Conservation (phyloP, 129 eudicot genomes). For the Ambrosia artemisiifolia region DNA sequence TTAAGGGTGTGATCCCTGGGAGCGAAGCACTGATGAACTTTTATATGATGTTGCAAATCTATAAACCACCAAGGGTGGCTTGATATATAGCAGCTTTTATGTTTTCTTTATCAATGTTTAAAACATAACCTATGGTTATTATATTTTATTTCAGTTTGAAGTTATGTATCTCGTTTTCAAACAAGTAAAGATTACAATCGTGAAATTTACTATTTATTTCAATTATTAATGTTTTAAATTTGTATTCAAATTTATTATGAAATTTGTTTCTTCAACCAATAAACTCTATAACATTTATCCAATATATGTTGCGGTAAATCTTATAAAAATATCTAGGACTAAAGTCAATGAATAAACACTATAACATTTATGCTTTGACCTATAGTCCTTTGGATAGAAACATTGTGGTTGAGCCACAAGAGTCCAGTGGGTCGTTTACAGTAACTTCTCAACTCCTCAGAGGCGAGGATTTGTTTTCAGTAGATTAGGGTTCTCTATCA, state of each 20-base stretch:
- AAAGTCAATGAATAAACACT: too few species aligned
- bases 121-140: neutral
- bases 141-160: neutral
- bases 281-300: too few species aligned
- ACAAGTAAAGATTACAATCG: neutral
- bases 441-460: too few species aligned
- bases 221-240: neutral
- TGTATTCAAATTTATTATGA: neutral
- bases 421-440: too few species aligned
- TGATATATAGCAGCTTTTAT: neutral
- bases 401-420: too few species aligned
- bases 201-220: neutral
- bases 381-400: too few species aligned
- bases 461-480: too few species aligned
- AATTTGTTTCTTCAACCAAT: neutral
- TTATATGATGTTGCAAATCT: slow-evolving; percentile 5
- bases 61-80: slow-evolving; percentile 10
- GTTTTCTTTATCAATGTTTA: neutral
- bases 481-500: too few species aligned
- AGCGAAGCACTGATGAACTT: slow-evolving; percentile 27
- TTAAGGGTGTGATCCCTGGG: slow-evolving; percentile 37
- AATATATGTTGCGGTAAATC: too few species aligned
- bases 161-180: neutral
- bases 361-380: too few species aligned
- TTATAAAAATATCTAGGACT: too few species aligned